phyloP scores from a whole-genome alignment of 345 rosid species.

The Lumnitzera racemosa region DNA sequence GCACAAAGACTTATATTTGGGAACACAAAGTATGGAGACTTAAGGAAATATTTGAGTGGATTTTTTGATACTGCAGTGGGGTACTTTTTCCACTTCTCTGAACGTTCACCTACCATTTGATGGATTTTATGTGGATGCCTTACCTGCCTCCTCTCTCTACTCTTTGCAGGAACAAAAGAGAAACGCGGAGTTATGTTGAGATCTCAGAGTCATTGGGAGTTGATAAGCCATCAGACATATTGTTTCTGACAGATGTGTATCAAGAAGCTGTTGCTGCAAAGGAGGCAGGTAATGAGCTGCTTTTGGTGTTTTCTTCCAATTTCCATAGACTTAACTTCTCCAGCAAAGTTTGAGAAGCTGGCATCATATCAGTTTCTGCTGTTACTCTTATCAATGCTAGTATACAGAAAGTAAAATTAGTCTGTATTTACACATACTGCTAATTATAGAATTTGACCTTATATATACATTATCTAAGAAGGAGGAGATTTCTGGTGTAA shows the following conservation, averaged over 20 bases:
- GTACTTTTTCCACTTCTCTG: constrained; percentile 29
- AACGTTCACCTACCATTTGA: neutral
- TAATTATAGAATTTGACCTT: no score
- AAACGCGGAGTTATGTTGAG: constrained; percentile 62
- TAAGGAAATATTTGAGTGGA: constrained; percentile 74
- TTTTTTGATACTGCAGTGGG: constrained; percentile 82
- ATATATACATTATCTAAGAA: no score
- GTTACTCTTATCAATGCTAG: neutral
- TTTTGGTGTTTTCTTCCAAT: neutral
- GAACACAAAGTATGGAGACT: constrained; percentile 71
- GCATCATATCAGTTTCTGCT: neutral
- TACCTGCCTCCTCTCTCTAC: neutral
- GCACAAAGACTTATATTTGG: constrained; percentile 91
- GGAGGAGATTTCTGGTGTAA: no score
- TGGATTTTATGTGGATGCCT: neutral
- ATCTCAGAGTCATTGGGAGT: constrained; percentile 73
- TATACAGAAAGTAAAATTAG: no score
- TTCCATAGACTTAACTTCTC: neutral
- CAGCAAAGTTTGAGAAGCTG: neutral
- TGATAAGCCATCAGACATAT: constrained; percentile 69
- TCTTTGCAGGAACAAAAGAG: constrained; percentile 70
- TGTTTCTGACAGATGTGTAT: constrained; percentile 71
- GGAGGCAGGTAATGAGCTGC: constrained; percentile 54
- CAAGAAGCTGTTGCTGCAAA: constrained; percentile 92
- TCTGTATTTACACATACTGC: no score